These are phyloP conservation scores for Neurospora hispaniola DNA, from an alignment of 495 filamentous ascomycete species.

Conservation along the genomic window DNA sequence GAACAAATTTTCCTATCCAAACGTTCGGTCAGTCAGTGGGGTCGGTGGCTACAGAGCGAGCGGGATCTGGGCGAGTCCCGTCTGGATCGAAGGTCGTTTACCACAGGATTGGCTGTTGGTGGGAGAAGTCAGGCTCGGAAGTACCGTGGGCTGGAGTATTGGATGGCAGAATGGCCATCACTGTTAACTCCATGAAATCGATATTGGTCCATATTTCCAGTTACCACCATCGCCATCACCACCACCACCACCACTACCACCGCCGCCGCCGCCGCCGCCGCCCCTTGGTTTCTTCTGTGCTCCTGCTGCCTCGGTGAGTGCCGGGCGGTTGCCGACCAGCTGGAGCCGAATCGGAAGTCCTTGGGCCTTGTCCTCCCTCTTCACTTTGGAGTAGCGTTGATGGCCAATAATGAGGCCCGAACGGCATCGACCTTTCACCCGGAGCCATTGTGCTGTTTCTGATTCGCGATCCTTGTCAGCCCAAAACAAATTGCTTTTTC, in stretches of 20 bases:
- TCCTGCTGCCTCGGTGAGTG: not conserved
- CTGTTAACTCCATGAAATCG: not conserved
- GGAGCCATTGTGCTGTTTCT: conserved; percentile 1
- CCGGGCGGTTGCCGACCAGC: not conserved
- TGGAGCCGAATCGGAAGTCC: not conserved
- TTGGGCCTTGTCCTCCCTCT: not conserved
- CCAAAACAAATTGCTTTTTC: conserved; percentile 5
- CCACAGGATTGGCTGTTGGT: not conserved
- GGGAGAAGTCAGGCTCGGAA: not conserved
- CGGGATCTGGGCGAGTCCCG: not conserved
- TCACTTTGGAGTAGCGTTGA: not conserved
- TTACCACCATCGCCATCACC: not conserved
- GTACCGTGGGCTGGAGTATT: not conserved
- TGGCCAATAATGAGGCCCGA: conserved; percentile 2
- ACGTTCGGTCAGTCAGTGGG: conserved; percentile 18
- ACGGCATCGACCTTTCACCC: not conserved
- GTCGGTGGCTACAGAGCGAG: not conserved
- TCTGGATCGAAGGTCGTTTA: not conserved
- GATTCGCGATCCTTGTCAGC: conserved; percentile 7
- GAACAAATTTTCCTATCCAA: conserved; percentile 9
- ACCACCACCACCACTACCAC: not conserved
- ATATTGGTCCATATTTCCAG: not conserved
- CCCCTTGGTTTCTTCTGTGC: not conserved
- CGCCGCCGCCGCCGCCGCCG: not conserved
- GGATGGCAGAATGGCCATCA: not conserved